These are phyloP conservation scores for Clonostachys solani DNA, from an alignment of 2,329 filamentous ascomycete genomes.

Conservation along the genomic window DNA sequence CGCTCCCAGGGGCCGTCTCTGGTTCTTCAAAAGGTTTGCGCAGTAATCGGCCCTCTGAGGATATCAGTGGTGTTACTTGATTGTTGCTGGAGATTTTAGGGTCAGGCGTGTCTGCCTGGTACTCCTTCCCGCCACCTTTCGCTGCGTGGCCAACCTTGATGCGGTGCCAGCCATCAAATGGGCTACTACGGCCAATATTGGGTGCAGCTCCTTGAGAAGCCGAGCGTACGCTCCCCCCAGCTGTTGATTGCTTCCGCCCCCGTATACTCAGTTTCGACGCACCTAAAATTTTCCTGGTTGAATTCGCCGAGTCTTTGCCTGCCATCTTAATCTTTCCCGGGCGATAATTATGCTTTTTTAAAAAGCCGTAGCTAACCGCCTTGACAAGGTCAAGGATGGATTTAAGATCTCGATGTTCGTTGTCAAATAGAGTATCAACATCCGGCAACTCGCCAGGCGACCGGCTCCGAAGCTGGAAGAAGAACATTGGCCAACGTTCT, in stretches of 20 bases:
- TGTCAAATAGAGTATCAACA: slow-evolving; percentile 31
- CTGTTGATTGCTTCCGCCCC: too few species aligned
- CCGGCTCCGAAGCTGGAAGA: slow-evolving; percentile 57
- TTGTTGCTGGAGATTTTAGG: too few species aligned
- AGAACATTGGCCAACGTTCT: slow-evolving; percentile 88
- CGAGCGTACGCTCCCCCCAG: too few species aligned
- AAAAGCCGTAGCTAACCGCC: slow-evolving; percentile 68
- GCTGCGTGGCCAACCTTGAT: slow-evolving; percentile 19
- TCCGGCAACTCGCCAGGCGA: slow-evolving; percentile 23
- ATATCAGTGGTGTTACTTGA: too few species aligned
- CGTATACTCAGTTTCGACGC: background rate
- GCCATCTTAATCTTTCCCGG: slow-evolving; percentile 33
- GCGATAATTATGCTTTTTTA: slow-evolving; percentile 67
- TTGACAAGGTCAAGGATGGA: slow-evolving; percentile 55
- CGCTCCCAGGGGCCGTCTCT: background rate
- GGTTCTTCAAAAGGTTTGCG: slow-evolving; percentile 39
- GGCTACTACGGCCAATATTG: slow-evolving; percentile 7
- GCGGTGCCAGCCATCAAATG: slow-evolving; percentile 31
- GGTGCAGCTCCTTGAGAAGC: too few species aligned
- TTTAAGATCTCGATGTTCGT: slow-evolving; percentile 43
- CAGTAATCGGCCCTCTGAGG: slow-evolving; percentile 28
- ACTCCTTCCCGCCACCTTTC: background rate
- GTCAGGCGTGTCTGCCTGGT: background rate
- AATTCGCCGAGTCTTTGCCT: background rate
- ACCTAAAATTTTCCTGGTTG: background rate